Evolutionary conservation across 83 land plant species (phyloP), one percentile per base, ranked within the genome.

Genomic region (Larix sibirica): DNA sequence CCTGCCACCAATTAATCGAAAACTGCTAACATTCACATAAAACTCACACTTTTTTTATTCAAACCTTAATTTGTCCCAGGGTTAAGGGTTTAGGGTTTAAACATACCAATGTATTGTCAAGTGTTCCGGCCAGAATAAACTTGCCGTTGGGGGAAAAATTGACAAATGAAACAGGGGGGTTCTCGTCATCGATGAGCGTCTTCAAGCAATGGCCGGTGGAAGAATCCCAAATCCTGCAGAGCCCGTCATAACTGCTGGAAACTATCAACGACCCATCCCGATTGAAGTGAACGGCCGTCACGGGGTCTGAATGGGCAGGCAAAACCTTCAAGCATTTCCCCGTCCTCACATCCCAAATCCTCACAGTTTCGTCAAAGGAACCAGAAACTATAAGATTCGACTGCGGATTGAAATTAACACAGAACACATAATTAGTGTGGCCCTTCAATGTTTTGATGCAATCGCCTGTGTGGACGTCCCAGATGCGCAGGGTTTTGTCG

Each of bases 121-220:
- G 91, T 6, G 97, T 97, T 74, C 92, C 97, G 54, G 93, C 95
- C n/a, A 97, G 95, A 13, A 97, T 92, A 81, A 91, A 96, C 92
- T 96, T 96, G 28, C 99, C 99, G 76, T 97, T 98, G 81, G 99
- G 99, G 0, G 99, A 94, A 77, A 98, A 98, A 84, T 93, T 94
- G 56, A 92, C 92, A 67, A 93, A 97, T 1, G 99, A 96, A 14
- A 97, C 98, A 0, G 98, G 96, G 6, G 98, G 98, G 63, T 83
- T 88, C 80, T 90, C 91, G 14, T 93, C 96, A 62, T 96, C 97
- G 33, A 97, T 96, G 6, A 97, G 89, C 4, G 90, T 89, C 91
- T 92, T 96, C 80, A 93, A 71, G 80, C 93, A 87, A 9, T 90
- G 83, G 14, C 97, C 99, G 0, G 90, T 88, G 6, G 85, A 84